Base-by-base conservation (phyloP, 176 grass and related monocot species). In the Elymus sibiricus region DNA sequence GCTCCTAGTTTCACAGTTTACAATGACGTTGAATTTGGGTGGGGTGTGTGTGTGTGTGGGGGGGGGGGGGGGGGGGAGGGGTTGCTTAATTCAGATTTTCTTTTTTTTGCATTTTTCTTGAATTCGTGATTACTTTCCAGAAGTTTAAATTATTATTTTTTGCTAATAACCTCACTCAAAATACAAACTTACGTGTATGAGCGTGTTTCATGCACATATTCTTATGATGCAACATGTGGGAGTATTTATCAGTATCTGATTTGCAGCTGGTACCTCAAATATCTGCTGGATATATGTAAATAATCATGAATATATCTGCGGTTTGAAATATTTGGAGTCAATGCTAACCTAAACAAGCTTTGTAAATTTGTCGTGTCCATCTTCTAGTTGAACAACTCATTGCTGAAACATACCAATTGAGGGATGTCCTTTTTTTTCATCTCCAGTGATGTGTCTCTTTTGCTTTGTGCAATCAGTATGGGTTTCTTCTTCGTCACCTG, bases 101-200 rank as follows among this genome's bases (percentile, higher is more conserved):
- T 43, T 88, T 67, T 88, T 67, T 66, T 75, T 60, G 77, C 15
- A 77, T 37, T 84, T 79, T 17, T 22, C n/a, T 74, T 42, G 40
- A 42, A 42, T 42, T 43, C 42, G 11, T 79, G 11, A 27, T 79
- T 75, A 6, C 31, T 61, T 64, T 74, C 19, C 10, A 85, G 39
- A 55, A 31, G 9, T 32, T 64, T 40, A 21, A 61, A 62, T 44
- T 67, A 42, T 64, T 26, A 49, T 40, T 77, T 60, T 60, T 58
- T 74, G 31, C 72, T n/a, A 37, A 35, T 39, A 19, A 66, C 44
- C 34, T 64, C 22, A 70, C 47, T 26, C 24, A 53, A 74, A 28
- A 55, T 61, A 83, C 3, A 70, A 71, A 71, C 42, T 12, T 14
- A 44, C 32, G 40, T 65, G 56, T 62, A 46, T 82, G 15, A 12